These are phyloP conservation scores for Tagetes erecta DNA, from an alignment of 129 eudicot genomes.

Conservation along the genomic window DNA sequence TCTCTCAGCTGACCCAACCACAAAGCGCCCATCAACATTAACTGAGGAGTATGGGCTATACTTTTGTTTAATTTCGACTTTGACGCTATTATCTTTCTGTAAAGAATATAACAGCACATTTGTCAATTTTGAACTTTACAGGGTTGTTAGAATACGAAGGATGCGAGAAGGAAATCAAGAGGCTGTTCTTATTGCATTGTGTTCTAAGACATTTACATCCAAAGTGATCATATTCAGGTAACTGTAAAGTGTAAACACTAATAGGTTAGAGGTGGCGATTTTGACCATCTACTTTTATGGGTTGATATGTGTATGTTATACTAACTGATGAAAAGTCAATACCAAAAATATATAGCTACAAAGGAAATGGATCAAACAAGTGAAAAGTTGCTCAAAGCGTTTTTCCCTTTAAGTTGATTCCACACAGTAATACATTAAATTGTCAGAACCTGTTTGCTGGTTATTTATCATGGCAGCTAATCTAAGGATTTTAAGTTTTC, in stretches of 20 bases:
- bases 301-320: background rate
- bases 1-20: constrained; percentile 79
- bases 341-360: background rate
- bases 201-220: constrained; percentile 92
- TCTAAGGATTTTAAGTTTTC: background rate
- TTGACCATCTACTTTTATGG: background rate
- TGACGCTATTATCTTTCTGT: background rate
- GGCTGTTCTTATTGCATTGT: constrained; percentile 91
- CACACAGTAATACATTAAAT: background rate
- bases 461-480: background rate
- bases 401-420: background rate
- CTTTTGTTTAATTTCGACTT: background rate
- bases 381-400: background rate
- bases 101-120: background rate
- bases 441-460: background rate
- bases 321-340: background rate
- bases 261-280: background rate
- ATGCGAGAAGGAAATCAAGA: constrained; percentile 87
- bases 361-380: background rate
- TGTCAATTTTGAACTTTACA: constrained; percentile 27
- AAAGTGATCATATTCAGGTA: constrained; percentile 89
- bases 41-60: constrained; percentile 74
- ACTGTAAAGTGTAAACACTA: background rate
- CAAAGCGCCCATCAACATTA: constrained; percentile 71
- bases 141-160: constrained; percentile 90